These are phyloP conservation scores for Scutellaria barbata DNA, from an alignment of 257 asterid genomes.

Conservation along the genomic window DNA sequence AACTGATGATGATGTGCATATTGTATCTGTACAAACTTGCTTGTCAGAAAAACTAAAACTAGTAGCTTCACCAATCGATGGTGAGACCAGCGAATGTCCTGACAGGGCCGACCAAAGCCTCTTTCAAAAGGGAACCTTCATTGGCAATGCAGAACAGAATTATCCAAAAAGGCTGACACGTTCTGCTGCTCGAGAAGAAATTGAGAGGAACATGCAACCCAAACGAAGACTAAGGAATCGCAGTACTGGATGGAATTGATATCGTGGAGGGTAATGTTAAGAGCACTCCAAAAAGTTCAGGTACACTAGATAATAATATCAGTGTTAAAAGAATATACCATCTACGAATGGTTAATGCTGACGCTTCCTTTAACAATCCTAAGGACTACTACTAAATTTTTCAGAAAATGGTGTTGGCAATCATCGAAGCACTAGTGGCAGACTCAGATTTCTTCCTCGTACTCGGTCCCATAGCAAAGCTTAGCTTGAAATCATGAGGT, in stretches of 20 bases:
- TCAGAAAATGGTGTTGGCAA: slow-evolving; percentile 39
- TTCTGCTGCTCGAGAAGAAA: slow-evolving; percentile 34
- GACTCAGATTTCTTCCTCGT: slow-evolving; percentile 38
- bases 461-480: slow-evolving; percentile 39
- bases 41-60: slow-evolving; percentile 25
- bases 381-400: slow-evolving; percentile 20
- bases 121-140: slow-evolving; percentile 3
- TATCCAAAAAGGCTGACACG: slow-evolving; percentile 46
- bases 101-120: not conserved
- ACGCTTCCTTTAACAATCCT: too few relatives aligned
- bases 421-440: slow-evolving; percentile 14
- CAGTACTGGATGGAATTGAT: not conserved
- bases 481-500: slow-evolving; percentile 5
- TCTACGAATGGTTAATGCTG: too few relatives aligned
- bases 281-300: slow-evolving; percentile 42
- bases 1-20: slow-evolving; percentile 13
- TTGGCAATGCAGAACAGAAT: slow-evolving; percentile 27
- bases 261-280: too few relatives aligned
- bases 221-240: slow-evolving; percentile 32
- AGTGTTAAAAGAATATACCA: not conserved
- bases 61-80: slow-evolving; percentile 23
- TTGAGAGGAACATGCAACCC: slow-evolving; percentile 34
- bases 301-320: slow-evolving; percentile 34
- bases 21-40: not conserved
- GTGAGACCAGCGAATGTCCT: slow-evolving; percentile 19